phyloP scores from a whole-genome alignment of 768 basidiomycete species.

The Coprinellus micaceus region DNA sequence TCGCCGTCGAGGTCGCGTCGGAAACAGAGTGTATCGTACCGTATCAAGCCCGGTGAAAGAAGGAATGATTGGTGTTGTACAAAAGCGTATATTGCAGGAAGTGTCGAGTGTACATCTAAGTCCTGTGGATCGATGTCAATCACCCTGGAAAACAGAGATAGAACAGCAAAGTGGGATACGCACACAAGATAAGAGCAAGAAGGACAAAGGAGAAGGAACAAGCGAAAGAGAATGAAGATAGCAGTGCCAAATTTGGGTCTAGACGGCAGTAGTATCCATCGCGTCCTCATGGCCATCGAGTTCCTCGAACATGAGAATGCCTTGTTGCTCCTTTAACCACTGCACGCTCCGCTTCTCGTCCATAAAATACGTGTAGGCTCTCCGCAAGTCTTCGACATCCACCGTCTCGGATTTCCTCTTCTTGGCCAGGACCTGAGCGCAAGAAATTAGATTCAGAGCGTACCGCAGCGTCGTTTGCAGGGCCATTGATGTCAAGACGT shows the following conservation, averaged over 20 bases:
- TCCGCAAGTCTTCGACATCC: constrained; percentile 78
- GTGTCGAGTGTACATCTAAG: too few relatives aligned
- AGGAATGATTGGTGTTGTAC: too few relatives aligned
- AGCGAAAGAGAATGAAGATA: neutral
- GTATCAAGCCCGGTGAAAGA: too few relatives aligned
- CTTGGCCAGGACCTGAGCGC: constrained; percentile 79
- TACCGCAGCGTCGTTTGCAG: constrained; percentile 88
- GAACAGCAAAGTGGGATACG: neutral
- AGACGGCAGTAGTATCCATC: constrained; percentile 2
- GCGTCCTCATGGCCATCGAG: constrained; percentile 36
- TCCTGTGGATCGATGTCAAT: neutral
- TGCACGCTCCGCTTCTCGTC: constrained; percentile 91
- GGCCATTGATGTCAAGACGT: constrained; percentile 87
- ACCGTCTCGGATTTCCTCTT: constrained; percentile 80
- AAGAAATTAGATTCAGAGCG: constrained; percentile 92
- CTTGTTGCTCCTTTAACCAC: constrained; percentile 85
- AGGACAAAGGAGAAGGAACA: neutral
- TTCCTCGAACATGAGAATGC: constrained; percentile 71
- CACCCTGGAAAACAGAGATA: neutral
- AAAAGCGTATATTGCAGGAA: too few relatives aligned
- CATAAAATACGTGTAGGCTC: constrained; percentile 87
- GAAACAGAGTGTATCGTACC: too few relatives aligned
- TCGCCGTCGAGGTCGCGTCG: too few relatives aligned
- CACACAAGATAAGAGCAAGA: neutral
- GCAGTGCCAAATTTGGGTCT: neutral